These are phyloP conservation scores for Solanum rostratum DNA, from an alignment of 257 asterid genomes.

Conservation along the genomic window DNA sequence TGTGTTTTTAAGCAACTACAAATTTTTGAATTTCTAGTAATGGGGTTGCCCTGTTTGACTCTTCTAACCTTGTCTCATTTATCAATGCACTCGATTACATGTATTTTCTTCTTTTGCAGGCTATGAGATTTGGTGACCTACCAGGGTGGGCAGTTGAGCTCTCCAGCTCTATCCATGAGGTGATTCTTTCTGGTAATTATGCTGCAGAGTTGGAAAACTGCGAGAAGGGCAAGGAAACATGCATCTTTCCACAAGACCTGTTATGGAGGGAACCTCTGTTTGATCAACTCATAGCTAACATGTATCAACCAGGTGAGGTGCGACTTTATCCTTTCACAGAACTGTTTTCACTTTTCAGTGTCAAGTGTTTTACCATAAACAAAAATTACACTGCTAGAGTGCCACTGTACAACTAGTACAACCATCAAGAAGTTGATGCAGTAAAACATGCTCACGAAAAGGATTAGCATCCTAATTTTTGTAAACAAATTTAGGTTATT, in stretches of 20 bases:
- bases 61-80: neutral
- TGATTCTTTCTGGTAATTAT: slow-evolving; percentile 11
- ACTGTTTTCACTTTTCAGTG: neutral
- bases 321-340: slow-evolving; percentile 4
- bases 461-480: neutral
- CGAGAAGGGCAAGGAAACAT: slow-evolving; percentile 9
- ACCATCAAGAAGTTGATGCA: neutral
- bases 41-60: neutral
- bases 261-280: slow-evolving; percentile 74
- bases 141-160: slow-evolving; percentile 79
- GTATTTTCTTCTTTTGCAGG: slow-evolving; percentile 27
- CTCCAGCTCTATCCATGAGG: slow-evolving; percentile 39
- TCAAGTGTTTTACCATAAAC: neutral
- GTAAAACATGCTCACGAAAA: neutral
- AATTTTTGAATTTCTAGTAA: neutral
- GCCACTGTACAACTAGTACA: neutral
- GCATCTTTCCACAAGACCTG: slow-evolving; percentile 40
- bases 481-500: neutral
- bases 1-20: neutral
- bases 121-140: slow-evolving; percentile 91
- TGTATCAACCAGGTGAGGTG: slow-evolving; percentile 94
- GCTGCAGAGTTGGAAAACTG: slow-evolving; percentile 6
- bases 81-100: neutral
- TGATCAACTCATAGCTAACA: slow-evolving; percentile 75
- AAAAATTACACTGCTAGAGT: neutral